Evolutionary conservation across 2,329 filamentous ascomycete genomes (phyloP), one percentile per base, ranked within the genome.

Genomic region (Colletotrichum scovillei): DNA sequence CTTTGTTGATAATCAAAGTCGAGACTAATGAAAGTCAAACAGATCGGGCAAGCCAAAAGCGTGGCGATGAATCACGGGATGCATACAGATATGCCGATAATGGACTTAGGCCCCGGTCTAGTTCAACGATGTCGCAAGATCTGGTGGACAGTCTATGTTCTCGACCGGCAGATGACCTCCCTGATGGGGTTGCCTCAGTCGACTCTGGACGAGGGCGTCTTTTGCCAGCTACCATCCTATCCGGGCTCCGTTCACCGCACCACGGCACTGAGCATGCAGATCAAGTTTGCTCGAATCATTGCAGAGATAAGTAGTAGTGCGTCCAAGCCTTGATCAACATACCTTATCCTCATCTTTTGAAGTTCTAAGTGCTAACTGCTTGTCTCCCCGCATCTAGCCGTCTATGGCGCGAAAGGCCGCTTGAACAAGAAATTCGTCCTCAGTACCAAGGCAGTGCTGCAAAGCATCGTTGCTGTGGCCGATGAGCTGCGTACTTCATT

Each of bases 91-190:
- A 87, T 89, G 86, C 84, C 83, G 0, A 79, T 81, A 0, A 78
- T 82, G 3, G 80, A 86, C 22, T 73, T 88, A 0, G 84, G 84
- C 0, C 81, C 84, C 0, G 74, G 76, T 0, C 76, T 82, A 1
- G 84, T 87, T 0, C 82, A 89, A 71, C 78, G 88, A 64, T 86
- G 84, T 63, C 85, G 86, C 2, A 84, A 83, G 52, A 82, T 87
- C 14, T 90, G 87, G 87, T 89, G 87, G 88, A 89, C 88, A 0
- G 81, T 88, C 0, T 89, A 88, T 56, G 81, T 89, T 1, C 78
- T 89, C 1, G 88, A 89, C 65, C 83, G 87, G 3, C 84, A 89
- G 73, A 88, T 89, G 84, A 87, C 86, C 1, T 87, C 86, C 0
- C 75, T 89, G 4, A 88, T 89, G 86, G 88, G 88, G 0, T 73